Evolutionary conservation across 2,329 filamentous ascomycete genomes (phyloP).

Genomic region (Coniochaeta sp.): DNA sequence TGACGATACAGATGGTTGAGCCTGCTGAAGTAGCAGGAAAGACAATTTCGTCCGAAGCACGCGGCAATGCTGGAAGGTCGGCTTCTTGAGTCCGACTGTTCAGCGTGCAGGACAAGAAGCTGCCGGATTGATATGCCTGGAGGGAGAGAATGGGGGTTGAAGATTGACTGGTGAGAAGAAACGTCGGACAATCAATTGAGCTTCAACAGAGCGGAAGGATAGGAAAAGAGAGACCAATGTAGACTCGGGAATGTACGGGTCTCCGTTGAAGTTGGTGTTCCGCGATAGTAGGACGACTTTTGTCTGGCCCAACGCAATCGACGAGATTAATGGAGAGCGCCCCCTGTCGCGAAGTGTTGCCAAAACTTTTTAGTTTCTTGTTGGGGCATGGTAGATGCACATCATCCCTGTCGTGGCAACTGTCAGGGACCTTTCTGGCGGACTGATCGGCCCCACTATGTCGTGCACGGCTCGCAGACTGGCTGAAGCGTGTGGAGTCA

Average conservation of each 20-base stretch:
- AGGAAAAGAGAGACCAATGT: not conserved
- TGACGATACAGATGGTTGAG: not conserved
- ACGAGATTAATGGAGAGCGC: not conserved
- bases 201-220: not conserved
- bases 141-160: not conserved
- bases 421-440: not conserved
- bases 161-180: not conserved
- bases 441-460: not conserved
- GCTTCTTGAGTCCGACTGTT: not conserved
- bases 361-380: conserved; percentile 23
- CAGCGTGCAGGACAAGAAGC: not conserved
- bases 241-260: not conserved
- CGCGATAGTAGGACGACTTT: not conserved
- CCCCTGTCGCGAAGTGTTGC: conserved; percentile 11
- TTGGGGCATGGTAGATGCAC: conserved; percentile 19
- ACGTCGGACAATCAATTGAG: not conserved
- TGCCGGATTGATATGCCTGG: not conserved
- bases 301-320: conserved; percentile 1
- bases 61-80: not conserved
- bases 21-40: not conserved
- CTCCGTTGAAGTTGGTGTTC: not conserved
- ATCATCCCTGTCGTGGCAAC: conserved; percentile 9
- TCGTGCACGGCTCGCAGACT: not conserved
- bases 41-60: not conserved
- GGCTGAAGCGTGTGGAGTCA: not conserved